Evolutionary conservation across 1,284 basidiomycete species (phyloP), one percentile per base, ranked within the genome.

Genomic region (Fomitiporia mediterranea): DNA sequence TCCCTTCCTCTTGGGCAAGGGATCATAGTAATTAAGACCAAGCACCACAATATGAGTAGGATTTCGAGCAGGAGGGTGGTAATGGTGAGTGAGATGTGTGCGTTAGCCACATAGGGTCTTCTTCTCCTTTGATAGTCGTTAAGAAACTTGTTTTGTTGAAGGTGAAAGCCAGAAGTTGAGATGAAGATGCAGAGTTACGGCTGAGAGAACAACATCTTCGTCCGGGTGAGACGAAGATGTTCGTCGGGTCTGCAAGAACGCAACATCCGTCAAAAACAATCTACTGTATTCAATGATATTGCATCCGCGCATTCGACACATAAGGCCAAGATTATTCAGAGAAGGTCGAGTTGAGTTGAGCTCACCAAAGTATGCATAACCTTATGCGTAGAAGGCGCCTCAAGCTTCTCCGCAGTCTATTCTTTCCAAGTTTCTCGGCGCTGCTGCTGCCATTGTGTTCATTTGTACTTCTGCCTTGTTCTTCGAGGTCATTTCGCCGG

Each of bases 61-160:
- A 91, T 86, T 80, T 91, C 89, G 60, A 84, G 30, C 21, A 91
- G 68, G 77, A 87, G 65, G 7, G 79, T 76, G 55, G 83, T 88
- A 55, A 91, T 90, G 53, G 62, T 71, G 43, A 87, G 75, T 2
- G 89, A 89, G 57, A 86, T 68, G 59, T 79, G 71, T 11, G 82
- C 71, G 81, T 76, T 7, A 91, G 76, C 85, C 84, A 89, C 11
- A 66, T 53, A 1, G 86, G 84, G 9, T 50, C 25, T 7, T 65
- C 64, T 11, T 79, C 78, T 25, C 32, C 43, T 5, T 15, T 23
- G 32, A 21, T n/a, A 27, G 21, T 39, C 43, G 15, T 15, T 4
- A 8, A n/a, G 37, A 43, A 13, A 35, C 19, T 39, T 11, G 3
- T 11, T 19, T 15, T 30, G 25, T 28, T 35, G 8, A 15, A 5